These are phyloP conservation scores for Penicillium italicum DNA, from an alignment of 2,329 filamentous ascomycete species.

Conservation along the genomic window DNA sequence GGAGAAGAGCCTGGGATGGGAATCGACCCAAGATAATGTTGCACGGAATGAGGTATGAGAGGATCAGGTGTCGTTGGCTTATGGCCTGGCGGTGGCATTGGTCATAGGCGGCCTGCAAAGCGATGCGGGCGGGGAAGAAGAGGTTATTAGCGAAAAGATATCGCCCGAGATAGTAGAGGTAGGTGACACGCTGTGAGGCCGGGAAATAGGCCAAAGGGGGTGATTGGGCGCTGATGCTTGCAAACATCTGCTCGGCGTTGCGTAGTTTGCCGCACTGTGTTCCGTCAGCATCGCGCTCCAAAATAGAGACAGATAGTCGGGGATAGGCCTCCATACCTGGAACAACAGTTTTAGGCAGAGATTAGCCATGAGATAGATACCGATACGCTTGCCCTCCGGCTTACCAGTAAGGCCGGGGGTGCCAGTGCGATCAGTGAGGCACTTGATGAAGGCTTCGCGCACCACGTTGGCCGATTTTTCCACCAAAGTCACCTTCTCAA, in stretches of 20 bases:
- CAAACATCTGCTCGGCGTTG: conserved; percentile 82
- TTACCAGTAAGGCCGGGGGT: conserved; percentile 57
- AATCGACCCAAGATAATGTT: conserved; percentile 85
- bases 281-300: not conserved
- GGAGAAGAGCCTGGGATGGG: conserved; percentile 64
- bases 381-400: conserved; percentile 79
- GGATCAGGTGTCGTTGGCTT: conserved; percentile 72
- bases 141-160: conserved; percentile 84
- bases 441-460: conserved; percentile 86
- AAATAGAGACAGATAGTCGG: not conserved
- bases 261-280: conserved; percentile 73
- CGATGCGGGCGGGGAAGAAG: conserved; percentile 71
- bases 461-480: conserved; percentile 86
- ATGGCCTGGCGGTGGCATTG: conserved; percentile 61
- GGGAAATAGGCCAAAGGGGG: conserved; percentile 79
- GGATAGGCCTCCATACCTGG: conserved; percentile 53
- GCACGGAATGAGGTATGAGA: conserved; percentile 76
- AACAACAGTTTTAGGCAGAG: conserved; percentile 85
- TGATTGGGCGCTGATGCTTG: conserved; percentile 78
- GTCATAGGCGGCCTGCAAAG: conserved; percentile 74
- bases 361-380: conserved; percentile 90
- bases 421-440: conserved; percentile 73
- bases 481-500: conserved; percentile 72
- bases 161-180: conserved; percentile 88
- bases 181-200: conserved; percentile 82